Conservation (phyloP, 768 basidiomycete species). For the Termitomyces sp. region DNA sequence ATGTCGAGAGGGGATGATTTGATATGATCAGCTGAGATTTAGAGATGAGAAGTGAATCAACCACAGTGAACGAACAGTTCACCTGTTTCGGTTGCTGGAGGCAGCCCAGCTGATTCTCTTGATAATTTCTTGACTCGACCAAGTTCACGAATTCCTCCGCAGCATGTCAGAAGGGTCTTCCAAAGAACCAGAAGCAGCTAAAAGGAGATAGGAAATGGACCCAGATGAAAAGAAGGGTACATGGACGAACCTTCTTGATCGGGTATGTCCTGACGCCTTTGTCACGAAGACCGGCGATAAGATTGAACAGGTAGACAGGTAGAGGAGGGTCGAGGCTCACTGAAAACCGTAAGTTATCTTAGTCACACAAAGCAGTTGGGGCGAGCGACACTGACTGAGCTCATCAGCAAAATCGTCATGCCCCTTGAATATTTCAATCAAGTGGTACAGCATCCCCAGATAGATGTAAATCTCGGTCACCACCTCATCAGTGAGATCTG, state of each 20-base stretch:
- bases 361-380: neutral
- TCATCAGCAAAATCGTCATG: slow-evolving; percentile 96
- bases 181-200: slow-evolving; percentile 91
- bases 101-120: slow-evolving; percentile 80
- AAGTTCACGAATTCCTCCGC: slow-evolving; percentile 89
- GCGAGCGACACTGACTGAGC: slow-evolving; percentile 63
- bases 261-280: slow-evolving; percentile 95
- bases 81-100: slow-evolving; percentile 47
- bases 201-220: slow-evolving; percentile 5
- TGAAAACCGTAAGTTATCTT: slow-evolving; percentile 25
- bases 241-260: slow-evolving; percentile 78
- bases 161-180: slow-evolving; percentile 90
- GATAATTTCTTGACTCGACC: slow-evolving; percentile 79
- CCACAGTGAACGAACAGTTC: neutral
- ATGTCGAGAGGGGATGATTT: slow-evolving; percentile 93
- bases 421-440: slow-evolving; percentile 90
- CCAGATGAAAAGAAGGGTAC: slow-evolving; percentile 9
- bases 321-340: slow-evolving; percentile 96
- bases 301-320: slow-evolving; percentile 87
- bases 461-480: slow-evolving; percentile 92
- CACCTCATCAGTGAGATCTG: slow-evolving; percentile 84
- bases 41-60: neutral
- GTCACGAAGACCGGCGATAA: slow-evolving; percentile 88
- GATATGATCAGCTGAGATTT: slow-evolving; percentile 52
- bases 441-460: slow-evolving; percentile 91